phyloP scores from a whole-genome alignment of 371 early-diverging fungal species.

The Lichtheimia ramosa region DNA sequence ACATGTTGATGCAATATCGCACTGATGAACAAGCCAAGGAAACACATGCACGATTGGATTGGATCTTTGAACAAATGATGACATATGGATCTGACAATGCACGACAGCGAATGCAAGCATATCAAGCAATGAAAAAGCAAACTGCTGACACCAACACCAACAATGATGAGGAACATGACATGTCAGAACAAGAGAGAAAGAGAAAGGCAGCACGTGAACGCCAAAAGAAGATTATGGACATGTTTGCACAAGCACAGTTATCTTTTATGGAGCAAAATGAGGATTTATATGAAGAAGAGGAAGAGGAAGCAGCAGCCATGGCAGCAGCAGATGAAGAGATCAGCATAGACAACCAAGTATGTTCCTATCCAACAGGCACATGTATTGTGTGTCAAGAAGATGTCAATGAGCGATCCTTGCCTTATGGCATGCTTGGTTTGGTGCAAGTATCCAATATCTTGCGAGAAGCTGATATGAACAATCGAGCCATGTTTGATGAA shows the following conservation, averaged over 20 bases:
- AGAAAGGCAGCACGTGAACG: constrained; percentile 83
- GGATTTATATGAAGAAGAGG: constrained; percentile 63
- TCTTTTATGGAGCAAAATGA: constrained; percentile 85
- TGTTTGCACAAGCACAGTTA: constrained; percentile 86
- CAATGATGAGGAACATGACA: constrained; percentile 5
- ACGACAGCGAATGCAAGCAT: background rate
- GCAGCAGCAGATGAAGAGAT: background rate
- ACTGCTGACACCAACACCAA: background rate
- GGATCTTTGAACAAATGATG: constrained; percentile 29
- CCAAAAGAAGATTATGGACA: constrained; percentile 86
- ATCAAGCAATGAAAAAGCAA: background rate
- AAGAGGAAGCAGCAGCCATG: constrained; percentile 19
- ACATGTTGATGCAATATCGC: constrained; percentile 26
- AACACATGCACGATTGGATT: constrained; percentile 28
- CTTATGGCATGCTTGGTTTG: constrained; percentile 83
- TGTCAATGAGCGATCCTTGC: constrained; percentile 62
- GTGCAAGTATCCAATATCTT: constrained; percentile 79
- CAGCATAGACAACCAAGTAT: constrained; percentile 29
- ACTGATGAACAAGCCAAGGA: constrained; percentile 36
- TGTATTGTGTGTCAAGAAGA: constrained; percentile 97
- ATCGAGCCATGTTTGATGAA: constrained; percentile 46
- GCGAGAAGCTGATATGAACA: constrained; percentile 62
- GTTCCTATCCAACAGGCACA: constrained; percentile 76
- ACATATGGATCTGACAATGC: background rate
- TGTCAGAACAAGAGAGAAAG: constrained; percentile 69